Evolutionary conservation across 169 alveolate genomes (phyloP), one percentile per base, ranked within the genome.

Genomic region (Plasmodium gaboni): DNA sequence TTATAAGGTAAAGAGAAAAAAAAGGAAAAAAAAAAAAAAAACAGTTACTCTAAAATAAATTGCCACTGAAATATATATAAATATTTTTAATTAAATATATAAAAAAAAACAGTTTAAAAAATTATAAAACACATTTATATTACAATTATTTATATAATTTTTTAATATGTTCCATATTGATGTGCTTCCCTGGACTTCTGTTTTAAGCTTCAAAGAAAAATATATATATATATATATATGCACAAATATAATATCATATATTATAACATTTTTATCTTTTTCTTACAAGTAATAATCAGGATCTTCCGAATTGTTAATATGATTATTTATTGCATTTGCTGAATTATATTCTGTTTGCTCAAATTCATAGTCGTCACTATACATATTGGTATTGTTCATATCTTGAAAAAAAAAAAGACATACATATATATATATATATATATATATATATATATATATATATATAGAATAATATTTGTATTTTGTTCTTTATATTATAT

Each of bases 241-340:
- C 13, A 32, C 10, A 17, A 12, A 28, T n/a, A n/a, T 5, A 8
- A 71, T 46, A 24, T 46, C n/a, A 24, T 38, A 10, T 57, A 3
- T 73, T 73, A 13, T n/a, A 32, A 57, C 32, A 15, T 68, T n/a
- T 42, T 19, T 22, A 67, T 46, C 12, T 68, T 68, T 44, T 46
- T 44, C 60, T 59, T 83, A 83, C 91, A 83, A 83, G 63, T 83
- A 83, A 55, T 83, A 83, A 57, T 83, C 91, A 17, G 91, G 74
- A 51, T 83, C 91, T 55, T 83, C 91, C 15, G 85, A 59, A 50
- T 78, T 78, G 50, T 78, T 83, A 65, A 17, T 83, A 28, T 70
- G 86, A 19, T 57, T 63, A 50, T 69, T 83, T 28, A 44, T 83
- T 53, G 44, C 51, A 72, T 83, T 83, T 15, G 42, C 24, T 48